These are phyloP conservation scores for Kuraishia borneana DNA, from an alignment of 805 yeast species.

Conservation along the genomic window DNA sequence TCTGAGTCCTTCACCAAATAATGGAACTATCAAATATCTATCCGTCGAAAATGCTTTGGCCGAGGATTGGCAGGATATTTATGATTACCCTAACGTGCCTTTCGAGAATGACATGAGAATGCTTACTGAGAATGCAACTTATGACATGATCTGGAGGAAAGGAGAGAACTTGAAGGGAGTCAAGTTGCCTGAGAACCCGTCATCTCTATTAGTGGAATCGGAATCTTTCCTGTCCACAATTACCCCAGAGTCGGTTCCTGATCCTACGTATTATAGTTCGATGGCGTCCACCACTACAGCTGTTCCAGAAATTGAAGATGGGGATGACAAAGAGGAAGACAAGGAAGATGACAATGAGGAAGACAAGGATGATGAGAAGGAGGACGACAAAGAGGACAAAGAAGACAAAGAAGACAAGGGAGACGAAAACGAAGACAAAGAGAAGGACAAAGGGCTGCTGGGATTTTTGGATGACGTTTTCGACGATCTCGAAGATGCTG, in stretches of 20 bases:
- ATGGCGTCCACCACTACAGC: constrained; percentile 1
- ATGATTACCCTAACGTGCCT: constrained; percentile 37
- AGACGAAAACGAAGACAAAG: constrained; percentile 5
- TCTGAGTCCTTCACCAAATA: constrained; percentile 43
- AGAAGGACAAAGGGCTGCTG: constrained; percentile 4
- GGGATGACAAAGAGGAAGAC: constrained; percentile 8
- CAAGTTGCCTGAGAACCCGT: constrained; percentile 4
- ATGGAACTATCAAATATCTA: constrained; percentile 32
- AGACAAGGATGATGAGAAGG: constrained; percentile 8
- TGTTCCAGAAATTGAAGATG: constrained; percentile 7
- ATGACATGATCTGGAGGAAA: constrained; percentile 31
- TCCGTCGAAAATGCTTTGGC: constrained; percentile 19
- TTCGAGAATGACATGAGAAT: constrained; percentile 31
- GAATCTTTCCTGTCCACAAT: constrained; percentile 4
- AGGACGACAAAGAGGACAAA: constrained; percentile 10
- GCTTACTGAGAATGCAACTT: constrained; percentile 35
- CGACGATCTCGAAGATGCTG: constrained; percentile 6
- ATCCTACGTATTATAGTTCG: constrained; percentile 3
- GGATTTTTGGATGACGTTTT: constrained; percentile 10
- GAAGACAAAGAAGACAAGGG: constrained; percentile 7
- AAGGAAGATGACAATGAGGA: constrained; percentile 7
- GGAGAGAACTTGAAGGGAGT: background rate
- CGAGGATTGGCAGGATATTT: constrained; percentile 33
- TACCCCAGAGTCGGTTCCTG: constrained; percentile 5
- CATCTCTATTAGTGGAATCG: constrained; percentile 1